Evolutionary conservation across 2,329 filamentous ascomycete species (phyloP).

Genomic region (Calycina marina): DNA sequence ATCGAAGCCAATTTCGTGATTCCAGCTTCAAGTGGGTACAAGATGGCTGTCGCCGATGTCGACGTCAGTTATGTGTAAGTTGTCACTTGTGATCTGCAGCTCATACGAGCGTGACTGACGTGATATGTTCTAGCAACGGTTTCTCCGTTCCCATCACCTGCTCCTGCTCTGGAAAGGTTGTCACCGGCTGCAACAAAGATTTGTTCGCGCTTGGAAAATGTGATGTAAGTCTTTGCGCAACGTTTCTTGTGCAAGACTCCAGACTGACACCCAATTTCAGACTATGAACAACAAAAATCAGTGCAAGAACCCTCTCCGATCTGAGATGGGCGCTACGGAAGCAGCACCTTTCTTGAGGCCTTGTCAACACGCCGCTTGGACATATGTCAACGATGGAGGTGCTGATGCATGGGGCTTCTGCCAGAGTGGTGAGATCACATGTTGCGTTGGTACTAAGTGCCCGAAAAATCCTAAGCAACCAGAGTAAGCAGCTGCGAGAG

Average conservation of each 20-base stretch:
- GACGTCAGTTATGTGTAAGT: constrained; percentile 3
- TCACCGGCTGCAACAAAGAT: background rate
- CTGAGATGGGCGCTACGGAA: background rate
- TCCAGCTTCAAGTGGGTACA: background rate
- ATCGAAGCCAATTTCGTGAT: constrained; percentile 1
- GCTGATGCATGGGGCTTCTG: background rate
- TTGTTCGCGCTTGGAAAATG: background rate
- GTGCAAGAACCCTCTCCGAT: background rate
- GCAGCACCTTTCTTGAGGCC: background rate
- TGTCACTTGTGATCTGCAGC: no score
- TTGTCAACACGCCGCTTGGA: background rate
- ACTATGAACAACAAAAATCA: background rate
- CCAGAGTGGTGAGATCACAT: background rate
- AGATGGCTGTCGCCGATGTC: background rate
- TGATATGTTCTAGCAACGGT: background rate
- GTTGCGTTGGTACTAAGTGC: background rate
- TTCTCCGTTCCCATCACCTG: constrained; percentile 2
- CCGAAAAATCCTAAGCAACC: background rate
- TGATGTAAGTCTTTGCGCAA: background rate
- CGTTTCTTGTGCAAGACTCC: no score
- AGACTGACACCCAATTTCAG: no score
- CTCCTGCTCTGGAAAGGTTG: background rate
- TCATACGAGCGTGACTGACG: no score
- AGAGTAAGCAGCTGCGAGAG: no score
- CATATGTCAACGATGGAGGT: background rate